Conservation (phyloP, 129 eudicot species). For the Erigeron canadensis region DNA sequence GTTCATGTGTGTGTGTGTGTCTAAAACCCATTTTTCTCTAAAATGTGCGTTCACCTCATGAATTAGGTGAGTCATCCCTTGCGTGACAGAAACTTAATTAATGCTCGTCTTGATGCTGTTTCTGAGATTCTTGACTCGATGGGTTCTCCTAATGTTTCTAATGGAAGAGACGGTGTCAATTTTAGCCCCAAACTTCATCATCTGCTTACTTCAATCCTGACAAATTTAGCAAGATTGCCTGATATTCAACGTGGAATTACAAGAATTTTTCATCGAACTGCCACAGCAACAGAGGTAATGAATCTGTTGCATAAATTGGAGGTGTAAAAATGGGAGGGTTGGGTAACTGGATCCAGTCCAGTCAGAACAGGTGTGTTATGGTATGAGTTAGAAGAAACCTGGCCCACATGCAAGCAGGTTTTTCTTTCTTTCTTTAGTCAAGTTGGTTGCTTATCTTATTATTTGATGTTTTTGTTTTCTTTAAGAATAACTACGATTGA, state of each 20-base stretch:
- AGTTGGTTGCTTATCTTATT: neutral
- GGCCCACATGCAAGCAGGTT: neutral
- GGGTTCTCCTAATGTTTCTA: conserved; percentile 40
- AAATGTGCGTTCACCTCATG: conserved; percentile 15
- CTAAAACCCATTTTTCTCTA: neutral
- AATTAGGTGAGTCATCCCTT: conserved; percentile 89
- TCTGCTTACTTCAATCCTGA: conserved; percentile 62
- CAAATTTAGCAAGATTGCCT: conserved; percentile 55
- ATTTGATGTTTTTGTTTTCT: neutral
- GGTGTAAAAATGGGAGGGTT: conserved; percentile 1
- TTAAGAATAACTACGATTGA: neutral
- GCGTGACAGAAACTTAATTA: conserved; percentile 65
- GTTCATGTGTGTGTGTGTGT: neutral
- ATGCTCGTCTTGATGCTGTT: conserved; percentile 85
- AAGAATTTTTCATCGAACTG: conserved; percentile 90
- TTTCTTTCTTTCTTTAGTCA: neutral
- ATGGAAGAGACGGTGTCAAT: conserved; percentile 28
- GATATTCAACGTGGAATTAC: conserved; percentile 98
- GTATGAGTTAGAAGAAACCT: neutral
- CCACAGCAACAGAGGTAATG: conserved; percentile 87
- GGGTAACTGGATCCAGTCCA: neutral
- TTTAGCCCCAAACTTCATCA: conserved; percentile 51
- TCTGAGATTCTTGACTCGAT: conserved; percentile 82
- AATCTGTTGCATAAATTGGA: neutral
- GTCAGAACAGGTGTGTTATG: neutral